Conservation (phyloP, 441 rosid species). For the Populus hybrid region DNA sequence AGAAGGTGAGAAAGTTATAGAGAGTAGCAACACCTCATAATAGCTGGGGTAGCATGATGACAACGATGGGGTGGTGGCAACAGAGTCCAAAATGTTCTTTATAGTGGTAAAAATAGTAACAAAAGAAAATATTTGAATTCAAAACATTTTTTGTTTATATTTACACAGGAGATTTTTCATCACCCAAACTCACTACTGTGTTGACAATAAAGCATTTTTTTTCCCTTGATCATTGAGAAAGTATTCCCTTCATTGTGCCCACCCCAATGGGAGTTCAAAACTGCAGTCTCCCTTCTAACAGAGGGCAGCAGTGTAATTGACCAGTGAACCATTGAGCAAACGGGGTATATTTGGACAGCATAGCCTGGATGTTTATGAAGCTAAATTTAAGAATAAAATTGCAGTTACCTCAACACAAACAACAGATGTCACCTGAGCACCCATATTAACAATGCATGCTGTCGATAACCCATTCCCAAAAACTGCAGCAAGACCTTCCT, state of each 20-base stretch:
- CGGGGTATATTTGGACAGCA: not conserved
- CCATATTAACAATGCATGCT: conserved; percentile 88
- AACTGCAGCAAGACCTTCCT: conserved; percentile 95
- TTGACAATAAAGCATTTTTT: not conserved
- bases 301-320: not conserved
- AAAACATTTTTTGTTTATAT: not conserved
- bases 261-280: not conserved
- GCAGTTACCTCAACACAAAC: conserved; percentile 83
- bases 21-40: not conserved
- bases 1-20: not conserved
- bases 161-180: not conserved
- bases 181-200: not conserved
- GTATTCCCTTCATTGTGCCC: not conserved
- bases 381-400: conserved; percentile 7
- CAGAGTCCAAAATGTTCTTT: not conserved
- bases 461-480: conserved; percentile 95
- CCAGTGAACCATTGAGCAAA: not conserved
- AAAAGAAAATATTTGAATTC: not conserved
- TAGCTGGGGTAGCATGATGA: not conserved
- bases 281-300: not conserved
- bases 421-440: conserved; percentile 87
- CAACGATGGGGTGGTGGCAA: not conserved
- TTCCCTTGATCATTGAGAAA: not conserved
- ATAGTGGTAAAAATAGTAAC: not conserved
- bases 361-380: not conserved